These are phyloP conservation scores for Elaeis oleifera DNA, from an alignment of 202 grass and related monocot species.

Conservation along the genomic window DNA sequence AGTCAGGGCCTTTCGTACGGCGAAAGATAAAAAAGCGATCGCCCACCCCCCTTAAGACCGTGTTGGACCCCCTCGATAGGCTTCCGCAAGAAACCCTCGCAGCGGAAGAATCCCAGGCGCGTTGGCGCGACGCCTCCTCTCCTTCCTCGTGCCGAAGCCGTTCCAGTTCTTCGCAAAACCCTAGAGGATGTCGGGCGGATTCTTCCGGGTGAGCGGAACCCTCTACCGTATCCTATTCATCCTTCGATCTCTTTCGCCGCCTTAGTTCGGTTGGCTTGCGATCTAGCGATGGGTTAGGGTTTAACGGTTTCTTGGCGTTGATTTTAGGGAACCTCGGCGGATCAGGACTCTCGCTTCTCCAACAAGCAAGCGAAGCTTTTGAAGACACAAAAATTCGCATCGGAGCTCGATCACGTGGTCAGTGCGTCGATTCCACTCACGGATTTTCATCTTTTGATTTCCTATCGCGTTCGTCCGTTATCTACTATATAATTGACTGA, in stretches of 20 bases:
- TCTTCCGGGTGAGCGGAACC: constrained; percentile 66
- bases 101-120: too few species aligned
- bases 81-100: too few species aligned
- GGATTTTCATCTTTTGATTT: too few species aligned
- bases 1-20: too few species aligned
- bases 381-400: constrained; percentile 80
- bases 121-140: not conserved
- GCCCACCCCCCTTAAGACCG: too few species aligned
- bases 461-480: too few species aligned
- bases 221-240: not conserved
- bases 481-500: too few species aligned
- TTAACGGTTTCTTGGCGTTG: not conserved
- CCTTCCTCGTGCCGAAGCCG: not conserved
- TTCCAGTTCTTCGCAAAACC: constrained; percentile 9
- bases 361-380: constrained; percentile 99
- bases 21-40: too few species aligned
- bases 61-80: too few species aligned
- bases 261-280: not conserved
- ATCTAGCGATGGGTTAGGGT: constrained; percentile 24
- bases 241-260: not conserved
- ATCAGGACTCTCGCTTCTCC: constrained; percentile 96
- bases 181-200: constrained; percentile 90
- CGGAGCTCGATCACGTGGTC: constrained; percentile 83
- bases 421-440: constrained; percentile 4
- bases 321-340: constrained; percentile 80